Evolutionary conservation across 345 rosid species (phyloP).

Genomic region (Dipteronia dyeriana): DNA sequence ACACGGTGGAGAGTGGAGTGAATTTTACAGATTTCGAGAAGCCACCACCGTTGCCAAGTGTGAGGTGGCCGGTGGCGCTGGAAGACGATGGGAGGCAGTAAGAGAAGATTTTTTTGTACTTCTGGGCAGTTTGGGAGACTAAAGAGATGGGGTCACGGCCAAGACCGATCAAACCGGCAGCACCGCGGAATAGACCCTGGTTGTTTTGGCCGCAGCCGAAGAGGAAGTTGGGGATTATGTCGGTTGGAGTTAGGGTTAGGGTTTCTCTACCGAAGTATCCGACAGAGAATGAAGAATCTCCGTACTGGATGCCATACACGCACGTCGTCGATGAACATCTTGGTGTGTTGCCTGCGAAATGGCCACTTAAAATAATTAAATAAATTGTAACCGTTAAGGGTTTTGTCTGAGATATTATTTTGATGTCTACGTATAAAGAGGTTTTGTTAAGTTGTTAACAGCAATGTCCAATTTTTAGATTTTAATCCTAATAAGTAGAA

Average conservation of each 20-base stretch:
- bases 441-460: too few relatives aligned
- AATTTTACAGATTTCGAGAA: conserved; percentile 43
- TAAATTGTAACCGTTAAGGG: too few relatives aligned
- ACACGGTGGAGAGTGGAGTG: conserved; percentile 53
- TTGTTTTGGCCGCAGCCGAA: conserved; percentile 68
- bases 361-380: too few relatives aligned
- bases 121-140: conserved; percentile 58
- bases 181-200: too few relatives aligned
- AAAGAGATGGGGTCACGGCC: conserved; percentile 65
- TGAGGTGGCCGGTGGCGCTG: conserved; percentile 67
- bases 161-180: conserved; percentile 75
- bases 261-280: conserved; percentile 68
- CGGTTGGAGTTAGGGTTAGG: conserved; percentile 50
- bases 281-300: conserved; percentile 28
- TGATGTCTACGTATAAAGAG: too few relatives aligned
- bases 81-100: conserved; percentile 81
- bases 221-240: conserved; percentile 37
- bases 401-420: too few relatives aligned
- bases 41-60: conserved; percentile 43
- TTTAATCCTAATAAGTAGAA: too few relatives aligned
- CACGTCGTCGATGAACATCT: conserved; percentile 32
- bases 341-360: too few relatives aligned
- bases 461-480: too few relatives aligned
- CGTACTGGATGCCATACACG: conserved; percentile 73
- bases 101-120: conserved; percentile 68